Base-by-base conservation (phyloP, 768 basidiomycete species). In the Hydnomerulius pinastri region DNA sequence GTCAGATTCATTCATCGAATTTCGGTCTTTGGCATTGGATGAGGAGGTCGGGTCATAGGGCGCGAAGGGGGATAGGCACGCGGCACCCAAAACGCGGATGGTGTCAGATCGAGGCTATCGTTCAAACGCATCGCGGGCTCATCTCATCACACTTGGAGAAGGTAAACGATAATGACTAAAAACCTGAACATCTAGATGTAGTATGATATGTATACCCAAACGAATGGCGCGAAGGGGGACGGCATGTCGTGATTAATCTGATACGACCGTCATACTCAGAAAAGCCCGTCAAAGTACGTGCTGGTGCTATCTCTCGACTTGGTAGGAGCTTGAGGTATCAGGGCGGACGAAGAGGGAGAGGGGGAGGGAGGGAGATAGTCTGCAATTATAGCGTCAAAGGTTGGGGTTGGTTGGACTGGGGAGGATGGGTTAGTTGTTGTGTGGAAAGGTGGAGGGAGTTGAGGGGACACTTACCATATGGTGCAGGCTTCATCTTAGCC, bases 1-100 rank as follows among this genome's bases (percentile, higher is more conserved):
- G 18, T 72, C 77, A 43, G 75, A 83, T 46, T 90, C 84, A 0
- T 94, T 93, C 59, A 85, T 96, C 43, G 93, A 96, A 60, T 95
- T 94, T 7, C 29, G 70, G 67, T 68, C 69, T 30, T 44, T 68
- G 56, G 42, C 67, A 45, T 56, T 68, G 50, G 69, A 69, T 40
- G 67, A 70, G 7, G 57, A 58, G 23, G 58, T 55, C n/a, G 64
- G 60, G 13, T 46, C 45, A 10, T 52, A 13, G 4, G 20, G 25
- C 18, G 28, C n/a, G n/a, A n/a, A n/a, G n/a, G n/a, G n/a, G n/a
- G n/a, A n/a, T n/a, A n/a, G n/a, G n/a, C n/a, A n/a, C n/a, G n/a
- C n/a, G n/a, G n/a, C n/a, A n/a, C n/a, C n/a, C n/a, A n/a, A n/a
- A n/a, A n/a, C n/a, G n/a, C n/a, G n/a, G n/a, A n/a, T n/a, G n/a